Conservation (phyloP, 2,329 filamentous ascomycete genomes). For the Dichotomopilus funicola region DNA sequence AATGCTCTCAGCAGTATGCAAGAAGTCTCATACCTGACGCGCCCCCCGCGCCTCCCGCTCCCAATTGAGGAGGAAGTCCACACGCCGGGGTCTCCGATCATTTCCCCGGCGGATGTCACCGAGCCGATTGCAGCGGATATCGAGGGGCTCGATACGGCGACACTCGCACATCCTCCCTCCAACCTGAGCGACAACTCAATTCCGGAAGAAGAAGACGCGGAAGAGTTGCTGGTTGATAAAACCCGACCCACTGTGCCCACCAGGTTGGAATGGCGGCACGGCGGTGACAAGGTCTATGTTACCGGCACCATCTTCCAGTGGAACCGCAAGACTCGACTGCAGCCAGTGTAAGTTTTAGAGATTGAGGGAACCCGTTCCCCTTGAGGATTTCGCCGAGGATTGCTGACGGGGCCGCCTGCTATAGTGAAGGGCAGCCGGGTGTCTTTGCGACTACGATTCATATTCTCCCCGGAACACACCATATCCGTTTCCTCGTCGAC, state of each 20-base stretch:
- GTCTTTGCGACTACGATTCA: slow-evolving; percentile 72
- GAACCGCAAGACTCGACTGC: slow-evolving; percentile 87
- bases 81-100: slow-evolving; percentile 83
- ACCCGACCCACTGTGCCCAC: slow-evolving; percentile 76
- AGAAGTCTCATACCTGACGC: slow-evolving; percentile 55
- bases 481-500: slow-evolving; percentile 93
- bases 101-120: slow-evolving; percentile 58
- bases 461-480: slow-evolving; percentile 88
- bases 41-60: slow-evolving; percentile 83
- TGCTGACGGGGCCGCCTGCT: slow-evolving; percentile 10
- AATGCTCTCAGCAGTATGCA: slow-evolving; percentile 52
- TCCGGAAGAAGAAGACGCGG: slow-evolving; percentile 70
- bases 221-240: slow-evolving; percentile 70
- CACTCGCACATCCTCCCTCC: slow-evolving; percentile 49
- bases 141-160: slow-evolving; percentile 40
- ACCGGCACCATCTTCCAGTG: slow-evolving; percentile 97
- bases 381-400: background rate
- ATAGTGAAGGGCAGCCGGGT: slow-evolving; percentile 50
- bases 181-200: slow-evolving; percentile 52
- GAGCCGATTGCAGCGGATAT: slow-evolving; percentile 44
- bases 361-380: background rate
- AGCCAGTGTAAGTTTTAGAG: slow-evolving; percentile 64
- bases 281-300: slow-evolving; percentile 87
- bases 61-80: slow-evolving; percentile 90
- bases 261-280: slow-evolving; percentile 74